Evolutionary conservation across 441 rosid genomes (phyloP), one percentile per base, ranked within the genome.

Genomic region (Arabidopsis hybrid): DNA sequence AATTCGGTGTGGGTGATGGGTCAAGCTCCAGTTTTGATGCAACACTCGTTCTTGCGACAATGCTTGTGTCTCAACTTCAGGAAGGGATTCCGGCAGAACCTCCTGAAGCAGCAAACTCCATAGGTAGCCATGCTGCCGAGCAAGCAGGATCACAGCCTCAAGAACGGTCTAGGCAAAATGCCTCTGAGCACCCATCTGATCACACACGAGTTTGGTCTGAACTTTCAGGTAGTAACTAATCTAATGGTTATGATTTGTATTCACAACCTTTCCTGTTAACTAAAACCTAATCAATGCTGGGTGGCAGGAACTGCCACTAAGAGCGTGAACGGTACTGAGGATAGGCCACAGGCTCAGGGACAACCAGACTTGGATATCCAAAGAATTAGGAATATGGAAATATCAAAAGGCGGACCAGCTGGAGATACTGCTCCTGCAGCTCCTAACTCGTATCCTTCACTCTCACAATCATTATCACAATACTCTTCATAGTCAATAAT

Each of bases 151-250:
- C 90, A 69, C 76, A 76, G 74, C 89, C 84, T 65, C 86, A 75
- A 73, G 91, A 84, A 64, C 80, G 81, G 80, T 75, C 61, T 67
- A 85, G 85, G 73, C 78, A 74, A 52, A 81, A 71, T 79, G 83
- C 64, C 46, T 78, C 88, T 18, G 91, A 83, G 83, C 90, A 90
- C 51, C 91, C 88, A 61, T 91, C 95, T 75, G 88, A 84, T 73
- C 91, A 86, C 80, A 95, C 97, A 60, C 85, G 87, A 87, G 87
- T 95, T 78, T 95, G 96, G 96, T 93, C 97, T 76, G 91, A 95
- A 49, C 91, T 92, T 79, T 88, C 93, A 72, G 96, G 97, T 86
- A 81, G 79, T 35, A 64, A 11, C 60, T 43, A 61, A 36, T 56
- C 63, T 32, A 73, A 38, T 53, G 21, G n/a, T 42, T 35, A 8